Evolutionary conservation across 306 rosid genomes (phyloP).

Genomic region (Prunus campanulata): DNA sequence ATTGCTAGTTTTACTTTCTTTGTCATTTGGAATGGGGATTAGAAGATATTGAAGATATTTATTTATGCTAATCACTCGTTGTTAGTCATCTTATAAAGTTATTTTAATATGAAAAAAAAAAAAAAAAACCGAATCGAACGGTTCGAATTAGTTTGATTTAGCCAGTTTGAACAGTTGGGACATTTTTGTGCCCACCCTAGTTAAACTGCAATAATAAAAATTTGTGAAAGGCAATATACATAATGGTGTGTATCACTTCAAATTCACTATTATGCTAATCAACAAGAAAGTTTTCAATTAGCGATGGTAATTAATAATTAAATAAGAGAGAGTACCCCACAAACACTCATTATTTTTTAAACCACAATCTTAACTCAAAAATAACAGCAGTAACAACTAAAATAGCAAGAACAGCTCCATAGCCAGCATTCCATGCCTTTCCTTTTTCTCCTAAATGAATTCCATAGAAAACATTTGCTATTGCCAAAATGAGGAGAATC

Average conservation of each 20-base stretch:
- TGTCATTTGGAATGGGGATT: no score
- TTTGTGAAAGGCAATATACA: neutral
- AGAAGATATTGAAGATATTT: no score
- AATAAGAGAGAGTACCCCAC: neutral
- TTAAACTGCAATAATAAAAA: no score
- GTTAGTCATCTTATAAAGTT: no score
- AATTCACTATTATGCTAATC: neutral
- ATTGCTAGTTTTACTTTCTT: no score
- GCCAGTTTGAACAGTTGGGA: neutral
- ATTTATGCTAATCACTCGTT: no score
- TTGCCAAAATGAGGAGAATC: constrained; percentile 45
- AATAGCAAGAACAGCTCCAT: constrained; percentile 53
- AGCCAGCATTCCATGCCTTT: constrained; percentile 49
- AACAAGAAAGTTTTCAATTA: neutral
- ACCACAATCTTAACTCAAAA: constrained; percentile 53
- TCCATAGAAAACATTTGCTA: constrained; percentile 78
- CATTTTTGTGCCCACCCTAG: neutral
- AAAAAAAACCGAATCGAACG: no score
- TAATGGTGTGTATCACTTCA: neutral
- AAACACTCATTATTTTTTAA: constrained; percentile 6
- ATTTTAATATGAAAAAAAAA: no score
- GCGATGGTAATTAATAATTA: neutral
- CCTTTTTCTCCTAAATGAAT: constrained; percentile 56
- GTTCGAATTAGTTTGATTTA: no score
- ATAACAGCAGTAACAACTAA: constrained; percentile 39